Percentiles rank a stretch among this genome's conserved stretches.
phyloP scores from a whole-genome alignment of 495 filamentous ascomycete species.

The Neurospora tetraspora region DNA sequence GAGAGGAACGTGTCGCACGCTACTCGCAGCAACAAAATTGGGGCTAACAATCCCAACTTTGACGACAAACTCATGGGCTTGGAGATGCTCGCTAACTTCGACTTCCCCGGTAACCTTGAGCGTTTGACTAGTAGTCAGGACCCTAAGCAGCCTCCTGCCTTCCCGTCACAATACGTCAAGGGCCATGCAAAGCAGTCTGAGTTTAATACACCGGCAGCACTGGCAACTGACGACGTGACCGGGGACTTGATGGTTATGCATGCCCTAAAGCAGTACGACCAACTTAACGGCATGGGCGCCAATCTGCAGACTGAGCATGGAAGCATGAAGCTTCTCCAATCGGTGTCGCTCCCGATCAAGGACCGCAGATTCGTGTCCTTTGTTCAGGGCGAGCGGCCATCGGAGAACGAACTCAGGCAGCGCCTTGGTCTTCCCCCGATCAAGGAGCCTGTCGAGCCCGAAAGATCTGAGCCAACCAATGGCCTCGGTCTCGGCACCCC shows the following conservation, averaged over 20 bases:
- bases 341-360: conserved; percentile 26
- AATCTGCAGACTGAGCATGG: conserved; percentile 34
- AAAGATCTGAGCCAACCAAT: conserved; percentile 5
- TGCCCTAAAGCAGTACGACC: conserved; percentile 33
- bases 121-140: conserved; percentile 31
- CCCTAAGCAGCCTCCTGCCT: conserved; percentile 52
- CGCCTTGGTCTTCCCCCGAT: conserved; percentile 28
- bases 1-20: conserved; percentile 63
- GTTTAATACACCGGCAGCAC: conserved; percentile 36
- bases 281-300: conserved; percentile 29
- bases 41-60: conserved; percentile 44
- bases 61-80: conserved; percentile 44
- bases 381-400: conserved; percentile 30
- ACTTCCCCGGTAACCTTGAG: conserved; percentile 46
- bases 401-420: conserved; percentile 33
- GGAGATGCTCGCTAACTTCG: conserved; percentile 54
- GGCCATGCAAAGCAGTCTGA: conserved; percentile 32
- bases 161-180: conserved; percentile 42
- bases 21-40: conserved; percentile 60
- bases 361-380: conserved; percentile 29
- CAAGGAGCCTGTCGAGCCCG: conserved; percentile 21
- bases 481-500: conserved; percentile 10
- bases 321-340: conserved; percentile 34
- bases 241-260: conserved; percentile 52
- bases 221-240: conserved; percentile 48